Evolutionary conservation across 73 alveolate genomes (phyloP), one percentile per base, ranked within the genome.

Genomic region (Breviolum minutum): DNA sequence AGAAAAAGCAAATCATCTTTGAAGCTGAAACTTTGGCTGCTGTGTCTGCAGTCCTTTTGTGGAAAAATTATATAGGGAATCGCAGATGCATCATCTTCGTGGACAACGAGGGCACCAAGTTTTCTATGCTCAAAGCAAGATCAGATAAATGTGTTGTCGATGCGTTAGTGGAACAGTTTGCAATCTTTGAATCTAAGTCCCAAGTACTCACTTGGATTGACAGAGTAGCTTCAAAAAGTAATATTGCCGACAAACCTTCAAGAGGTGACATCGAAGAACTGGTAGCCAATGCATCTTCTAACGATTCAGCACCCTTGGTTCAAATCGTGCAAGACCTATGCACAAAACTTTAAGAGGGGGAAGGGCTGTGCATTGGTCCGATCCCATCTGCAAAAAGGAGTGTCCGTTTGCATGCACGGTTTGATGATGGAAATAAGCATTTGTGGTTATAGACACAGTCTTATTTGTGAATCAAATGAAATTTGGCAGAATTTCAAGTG

Each of bases 1-100:
- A 17, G 0, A 81, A 40, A 48, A 81, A 48, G 10, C 90, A 81
- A 24, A 48, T 32, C 9, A 81, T 81, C 32, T 81, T 48, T 48
- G 90, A 81, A 14, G 90, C 90, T 0, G 90, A 81, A 13, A 81
- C 90, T 2, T 40, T 81, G 11, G 90, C 90, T 40, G 90, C 90
- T 6, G 11, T 48, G 0, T 29, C 48, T 0, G 89, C 89, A 12
- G 30, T 30, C 0, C 27, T 14, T 0, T 30, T 80, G 32, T 80
- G 89, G 89, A 12, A 48, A 0, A 0, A 11, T 16, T 12, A 0
- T 40, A 0, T 80, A 8, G 32, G 10, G 0, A 9, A 12, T 7
- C 10, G 27, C 6, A 80, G 20, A 40, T 80, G 89, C n/a, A 7
- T 80, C 0, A 19, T 80, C 20, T 80, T 80, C 29, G 89, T 80